Conservation (phyloP, 1,284 basidiomycete genomes). For the Violaceomyces palustris region DNA sequence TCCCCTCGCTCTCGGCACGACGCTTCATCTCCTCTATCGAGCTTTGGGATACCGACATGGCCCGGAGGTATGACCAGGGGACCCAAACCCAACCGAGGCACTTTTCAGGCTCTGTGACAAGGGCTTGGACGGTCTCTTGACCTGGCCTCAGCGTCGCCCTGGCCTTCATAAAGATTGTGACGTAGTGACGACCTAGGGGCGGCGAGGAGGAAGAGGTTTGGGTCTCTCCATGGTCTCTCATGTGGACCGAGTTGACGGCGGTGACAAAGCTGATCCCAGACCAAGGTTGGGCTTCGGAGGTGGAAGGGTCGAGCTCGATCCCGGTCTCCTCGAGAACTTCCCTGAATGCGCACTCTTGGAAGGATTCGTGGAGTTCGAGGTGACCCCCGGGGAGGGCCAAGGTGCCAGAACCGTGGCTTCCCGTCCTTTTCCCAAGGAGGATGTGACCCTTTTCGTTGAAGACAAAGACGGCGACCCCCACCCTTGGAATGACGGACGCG, state of each 20-base stretch:
- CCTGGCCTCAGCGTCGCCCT: conserved; percentile 8
- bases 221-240: conserved; percentile 19
- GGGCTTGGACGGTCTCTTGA: conserved; percentile 2
- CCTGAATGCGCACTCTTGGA: conserved; percentile 39
- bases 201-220: conserved; percentile 2
- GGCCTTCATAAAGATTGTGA: conserved; percentile 48
- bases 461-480: conserved; percentile 49
- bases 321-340: conserved; percentile 33
- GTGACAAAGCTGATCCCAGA: conserved; percentile 28
- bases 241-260: conserved; percentile 24
- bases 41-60: conserved; percentile 12
- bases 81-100: conserved; percentile 49
- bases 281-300: not conserved
- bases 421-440: conserved; percentile 44
- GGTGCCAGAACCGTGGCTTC: conserved; percentile 44
- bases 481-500: conserved; percentile 27
- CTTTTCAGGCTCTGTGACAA: conserved; percentile 44
- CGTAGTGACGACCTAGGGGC: conserved; percentile 40
- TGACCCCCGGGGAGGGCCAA: conserved; percentile 49
- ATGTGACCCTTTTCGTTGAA: conserved; percentile 30
- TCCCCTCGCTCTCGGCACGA: conserved; percentile 11
- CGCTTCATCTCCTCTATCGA: conserved; percentile 16
- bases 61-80: conserved; percentile 19
- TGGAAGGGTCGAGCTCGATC: conserved; percentile 12
- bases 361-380: conserved; percentile 48